Conservation (phyloP, 495 filamentous ascomycete genomes). For the Collariella sp. region DNA sequence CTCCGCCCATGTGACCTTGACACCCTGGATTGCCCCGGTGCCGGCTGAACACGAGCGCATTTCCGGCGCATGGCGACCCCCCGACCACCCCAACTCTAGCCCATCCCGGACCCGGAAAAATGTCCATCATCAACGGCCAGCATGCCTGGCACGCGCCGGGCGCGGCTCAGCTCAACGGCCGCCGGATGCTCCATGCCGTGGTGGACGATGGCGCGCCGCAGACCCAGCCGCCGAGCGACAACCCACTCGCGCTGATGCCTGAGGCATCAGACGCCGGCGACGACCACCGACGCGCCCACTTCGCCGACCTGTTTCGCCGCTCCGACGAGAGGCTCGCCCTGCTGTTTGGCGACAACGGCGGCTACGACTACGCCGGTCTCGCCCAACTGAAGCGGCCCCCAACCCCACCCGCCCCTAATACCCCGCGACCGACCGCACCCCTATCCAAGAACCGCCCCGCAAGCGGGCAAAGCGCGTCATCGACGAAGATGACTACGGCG, state of each 20-base stretch:
- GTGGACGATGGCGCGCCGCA: conserved; percentile 32
- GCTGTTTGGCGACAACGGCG: conserved; percentile 74
- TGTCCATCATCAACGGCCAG: conserved; percentile 46
- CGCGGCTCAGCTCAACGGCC: conserved; percentile 28
- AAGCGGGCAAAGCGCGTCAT: conserved; percentile 47
- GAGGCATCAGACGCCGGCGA: conserved; percentile 45
- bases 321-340: conserved; percentile 43
- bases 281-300: conserved; percentile 36
- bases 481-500: conserved; percentile 73
- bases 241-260: conserved; percentile 36
- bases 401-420: conserved; percentile 24
- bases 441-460: conserved; percentile 39
- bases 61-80: conserved; percentile 42
- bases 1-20: conserved; percentile 34
- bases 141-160: conserved; percentile 38
- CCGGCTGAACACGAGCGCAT: conserved; percentile 38
- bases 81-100: conserved; percentile 25
- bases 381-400: conserved; percentile 31
- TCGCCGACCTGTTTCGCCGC: conserved; percentile 36
- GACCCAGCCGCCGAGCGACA: conserved; percentile 33
- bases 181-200: conserved; percentile 21
- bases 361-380: conserved; percentile 36
- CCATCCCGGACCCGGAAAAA: conserved; percentile 30
- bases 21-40: conserved; percentile 29
- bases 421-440: conserved; percentile 42